A percentile compares a stretch with the other conserved stretches of the same genome.
These are phyloP conservation scores for Trametes sanguinea DNA, from an alignment of 768 basidiomycete genomes.

Conservation along the genomic window DNA sequence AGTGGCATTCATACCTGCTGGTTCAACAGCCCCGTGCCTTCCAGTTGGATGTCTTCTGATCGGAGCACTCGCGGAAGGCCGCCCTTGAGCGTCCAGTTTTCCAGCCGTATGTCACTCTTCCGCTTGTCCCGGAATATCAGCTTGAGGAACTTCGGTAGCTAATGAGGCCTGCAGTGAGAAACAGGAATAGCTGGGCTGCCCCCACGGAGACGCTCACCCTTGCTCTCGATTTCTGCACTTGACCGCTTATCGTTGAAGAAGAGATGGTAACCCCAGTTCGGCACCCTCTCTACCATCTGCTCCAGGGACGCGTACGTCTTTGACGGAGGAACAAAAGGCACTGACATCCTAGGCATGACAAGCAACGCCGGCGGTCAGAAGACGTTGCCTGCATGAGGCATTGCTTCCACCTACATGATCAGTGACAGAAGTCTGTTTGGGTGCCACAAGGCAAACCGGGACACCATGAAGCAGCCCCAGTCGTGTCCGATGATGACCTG, in stretches of 20 bases:
- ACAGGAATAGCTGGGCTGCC: background rate
- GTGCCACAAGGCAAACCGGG: constrained; percentile 72
- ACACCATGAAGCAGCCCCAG: constrained; percentile 70
- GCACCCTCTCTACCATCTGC: constrained; percentile 51
- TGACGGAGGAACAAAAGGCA: constrained; percentile 66
- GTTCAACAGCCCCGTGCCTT: constrained; percentile 10
- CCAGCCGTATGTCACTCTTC: background rate
- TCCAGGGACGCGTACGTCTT: constrained; percentile 50
- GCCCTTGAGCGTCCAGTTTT: constrained; percentile 15
- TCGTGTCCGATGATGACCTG: constrained; percentile 78
- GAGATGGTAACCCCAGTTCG: constrained; percentile 67
- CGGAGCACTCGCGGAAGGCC: constrained; percentile 16
- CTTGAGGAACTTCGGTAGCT: constrained; percentile 29
- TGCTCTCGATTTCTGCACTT: constrained; percentile 54
- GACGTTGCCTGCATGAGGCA: background rate
- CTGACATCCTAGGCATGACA: constrained; percentile 52
- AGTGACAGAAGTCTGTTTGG: constrained; percentile 63
- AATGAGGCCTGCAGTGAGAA: background rate
- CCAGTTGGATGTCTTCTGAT: background rate
- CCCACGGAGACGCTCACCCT: constrained; percentile 41
- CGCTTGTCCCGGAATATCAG: constrained; percentile 13
- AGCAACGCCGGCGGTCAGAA: constrained; percentile 6
- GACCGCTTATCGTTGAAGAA: constrained; percentile 60
- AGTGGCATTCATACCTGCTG: constrained; percentile 18
- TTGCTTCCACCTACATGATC: constrained; percentile 49